These are phyloP conservation scores for Solanum arcanum DNA, from an alignment of 257 asterid genomes.

Conservation along the genomic window DNA sequence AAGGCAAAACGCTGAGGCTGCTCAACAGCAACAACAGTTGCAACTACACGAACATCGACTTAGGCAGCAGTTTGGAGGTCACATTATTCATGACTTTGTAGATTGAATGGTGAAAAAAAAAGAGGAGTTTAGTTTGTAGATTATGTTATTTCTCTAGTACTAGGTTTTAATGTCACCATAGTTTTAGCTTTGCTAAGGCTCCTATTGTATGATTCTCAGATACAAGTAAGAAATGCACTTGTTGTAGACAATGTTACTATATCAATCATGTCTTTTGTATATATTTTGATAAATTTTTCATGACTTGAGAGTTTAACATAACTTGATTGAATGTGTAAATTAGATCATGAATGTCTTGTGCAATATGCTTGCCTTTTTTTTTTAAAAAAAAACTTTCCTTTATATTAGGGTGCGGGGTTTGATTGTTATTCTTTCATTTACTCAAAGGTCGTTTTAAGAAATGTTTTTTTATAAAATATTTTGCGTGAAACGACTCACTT, in stretches of 20 bases:
- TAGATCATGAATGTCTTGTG: not conserved
- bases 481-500: too few species aligned
- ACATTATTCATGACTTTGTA: slow-evolving; percentile 17
- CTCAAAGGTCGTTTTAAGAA: too few species aligned
- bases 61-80: slow-evolving; percentile 21
- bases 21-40: slow-evolving; percentile 15
- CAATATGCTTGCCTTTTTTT: too few species aligned
- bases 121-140: not conserved
- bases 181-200: not conserved
- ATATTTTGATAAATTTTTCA: not conserved
- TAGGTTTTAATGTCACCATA: not conserved
- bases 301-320: not conserved
- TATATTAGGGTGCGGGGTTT: too few species aligned
- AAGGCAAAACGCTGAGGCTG: slow-evolving; percentile 45
- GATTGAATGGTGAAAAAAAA: slow-evolving; percentile 1
- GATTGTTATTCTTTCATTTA: too few species aligned
- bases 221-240: not conserved
- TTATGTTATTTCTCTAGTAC: not conserved
- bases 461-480: too few species aligned
- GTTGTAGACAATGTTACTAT: not conserved
- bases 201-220: not conserved
- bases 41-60: slow-evolving; percentile 18
- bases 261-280: not conserved
- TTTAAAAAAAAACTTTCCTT: too few species aligned
- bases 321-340: not conserved